Conservation (phyloP, 164 flowering plant genomes). For the Piper betle region DNA sequence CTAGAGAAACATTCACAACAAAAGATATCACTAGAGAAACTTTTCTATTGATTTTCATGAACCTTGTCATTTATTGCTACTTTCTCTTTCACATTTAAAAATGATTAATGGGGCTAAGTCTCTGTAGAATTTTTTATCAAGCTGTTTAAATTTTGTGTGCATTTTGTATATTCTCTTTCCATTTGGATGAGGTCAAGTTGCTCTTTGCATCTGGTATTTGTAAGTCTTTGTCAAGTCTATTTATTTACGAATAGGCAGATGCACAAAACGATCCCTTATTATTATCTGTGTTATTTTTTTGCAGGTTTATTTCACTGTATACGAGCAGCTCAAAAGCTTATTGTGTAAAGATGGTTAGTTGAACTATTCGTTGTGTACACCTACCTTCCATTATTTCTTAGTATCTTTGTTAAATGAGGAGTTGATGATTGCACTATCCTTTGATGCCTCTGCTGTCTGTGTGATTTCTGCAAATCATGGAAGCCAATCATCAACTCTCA, state of each 20-base stretch:
- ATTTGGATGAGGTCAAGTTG: too few species aligned
- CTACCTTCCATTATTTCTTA: neutral
- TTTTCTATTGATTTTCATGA: too few species aligned
- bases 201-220: too few species aligned
- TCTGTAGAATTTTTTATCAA: too few species aligned
- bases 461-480: conserved; percentile 18
- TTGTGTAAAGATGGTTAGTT: conserved; percentile 67
- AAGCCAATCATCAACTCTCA: conserved; percentile 57
- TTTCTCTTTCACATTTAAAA: too few species aligned
- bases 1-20: too few species aligned
- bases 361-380: neutral
- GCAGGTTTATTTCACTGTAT: conserved; percentile 93
- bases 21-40: too few species aligned
- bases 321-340: conserved; percentile 68
- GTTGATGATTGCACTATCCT: neutral
- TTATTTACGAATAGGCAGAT: too few species aligned
- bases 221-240: neutral
- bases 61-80: too few species aligned
- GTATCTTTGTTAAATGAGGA: neutral
- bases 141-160: too few species aligned
- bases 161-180: too few species aligned
- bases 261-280: neutral
- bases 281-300: neutral
- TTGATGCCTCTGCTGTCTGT: neutral
- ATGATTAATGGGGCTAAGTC: too few species aligned